A percentile compares a stretch with the other conserved stretches of the same genome.
These are phyloP conservation scores for Xylariaceae sp. DNA, from an alignment of 2,329 filamentous ascomycete genomes.

Conservation along the genomic window DNA sequence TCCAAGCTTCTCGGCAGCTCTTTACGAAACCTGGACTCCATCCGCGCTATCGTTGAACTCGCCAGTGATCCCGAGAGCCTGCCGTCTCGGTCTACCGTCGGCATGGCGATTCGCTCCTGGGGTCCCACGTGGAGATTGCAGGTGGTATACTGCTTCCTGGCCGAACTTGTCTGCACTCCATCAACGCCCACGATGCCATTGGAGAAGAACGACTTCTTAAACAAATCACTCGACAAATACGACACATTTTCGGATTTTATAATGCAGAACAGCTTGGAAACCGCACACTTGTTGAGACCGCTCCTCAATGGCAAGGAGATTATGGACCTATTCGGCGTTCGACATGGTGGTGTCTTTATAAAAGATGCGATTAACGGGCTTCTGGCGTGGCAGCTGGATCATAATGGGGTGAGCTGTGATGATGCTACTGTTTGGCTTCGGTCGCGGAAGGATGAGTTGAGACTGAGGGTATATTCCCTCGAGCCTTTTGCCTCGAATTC, in stretches of 20 bases:
- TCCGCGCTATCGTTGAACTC: neutral
- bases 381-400: neutral
- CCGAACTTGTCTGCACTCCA: neutral
- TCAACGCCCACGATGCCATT: neutral
- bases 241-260: neutral
- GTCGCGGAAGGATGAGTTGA: neutral
- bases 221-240: neutral
- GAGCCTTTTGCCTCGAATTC: neutral
- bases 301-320: neutral
- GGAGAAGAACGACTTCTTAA: neutral
- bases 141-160: neutral
- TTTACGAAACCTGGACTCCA: constrained; percentile 6
- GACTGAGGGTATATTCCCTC: too few species aligned
- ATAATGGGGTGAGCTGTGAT: neutral
- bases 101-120: constrained; percentile 7
- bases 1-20: too few species aligned
- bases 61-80: neutral
- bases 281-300: neutral
- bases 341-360: neutral
- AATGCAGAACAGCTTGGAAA: neutral
- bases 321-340: neutral
- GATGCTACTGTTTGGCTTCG: neutral
- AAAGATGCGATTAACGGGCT: neutral
- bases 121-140: constrained; percentile 4
- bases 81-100: neutral